phyloP scores from a whole-genome alignment of 2,329 filamentous ascomycete genomes.

The Sporothrix luriei region DNA sequence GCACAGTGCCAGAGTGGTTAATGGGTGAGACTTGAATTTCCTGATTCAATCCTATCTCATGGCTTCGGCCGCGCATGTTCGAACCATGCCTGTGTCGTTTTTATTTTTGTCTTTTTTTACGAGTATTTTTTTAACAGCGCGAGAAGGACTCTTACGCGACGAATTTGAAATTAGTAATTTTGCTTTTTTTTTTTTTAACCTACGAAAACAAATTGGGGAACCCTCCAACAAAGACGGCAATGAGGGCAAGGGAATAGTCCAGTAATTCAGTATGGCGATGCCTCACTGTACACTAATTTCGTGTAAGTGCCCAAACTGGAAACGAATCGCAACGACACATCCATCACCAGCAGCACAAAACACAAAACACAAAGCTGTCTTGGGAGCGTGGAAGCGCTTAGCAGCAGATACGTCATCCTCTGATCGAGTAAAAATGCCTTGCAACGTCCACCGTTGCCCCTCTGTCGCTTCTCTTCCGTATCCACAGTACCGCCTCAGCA shows the following conservation, averaged over 20 bases:
- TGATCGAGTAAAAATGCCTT: not conserved
- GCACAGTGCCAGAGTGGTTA: slow-evolving; percentile 38
- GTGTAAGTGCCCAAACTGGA: slow-evolving; percentile 22
- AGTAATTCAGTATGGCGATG: not conserved
- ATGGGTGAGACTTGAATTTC: slow-evolving; percentile 38
- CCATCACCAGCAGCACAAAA: not conserved
- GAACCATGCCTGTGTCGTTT: slow-evolving; percentile 37
- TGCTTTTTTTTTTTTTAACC: no score
- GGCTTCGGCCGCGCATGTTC: slow-evolving; percentile 38
- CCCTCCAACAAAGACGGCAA: no score
- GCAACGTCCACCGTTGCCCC: no score
- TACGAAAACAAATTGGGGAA: no score
- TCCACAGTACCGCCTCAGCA: no score
- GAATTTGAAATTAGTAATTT: no score
- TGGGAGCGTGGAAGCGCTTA: no score
- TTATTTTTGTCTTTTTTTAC: slow-evolving; percentile 20
- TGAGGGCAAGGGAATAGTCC: no score
- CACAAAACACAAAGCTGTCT: not conserved
- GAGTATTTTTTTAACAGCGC: not conserved
- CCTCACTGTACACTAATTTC: not conserved
- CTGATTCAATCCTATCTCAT: slow-evolving; percentile 35
- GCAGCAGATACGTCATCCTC: not conserved
- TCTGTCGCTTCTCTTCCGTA: not conserved
- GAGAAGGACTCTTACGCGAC: no score
- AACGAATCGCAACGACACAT: not conserved